Conservation (phyloP, 2,329 filamentous ascomycete species). For the Ophiostoma fasciatum region DNA sequence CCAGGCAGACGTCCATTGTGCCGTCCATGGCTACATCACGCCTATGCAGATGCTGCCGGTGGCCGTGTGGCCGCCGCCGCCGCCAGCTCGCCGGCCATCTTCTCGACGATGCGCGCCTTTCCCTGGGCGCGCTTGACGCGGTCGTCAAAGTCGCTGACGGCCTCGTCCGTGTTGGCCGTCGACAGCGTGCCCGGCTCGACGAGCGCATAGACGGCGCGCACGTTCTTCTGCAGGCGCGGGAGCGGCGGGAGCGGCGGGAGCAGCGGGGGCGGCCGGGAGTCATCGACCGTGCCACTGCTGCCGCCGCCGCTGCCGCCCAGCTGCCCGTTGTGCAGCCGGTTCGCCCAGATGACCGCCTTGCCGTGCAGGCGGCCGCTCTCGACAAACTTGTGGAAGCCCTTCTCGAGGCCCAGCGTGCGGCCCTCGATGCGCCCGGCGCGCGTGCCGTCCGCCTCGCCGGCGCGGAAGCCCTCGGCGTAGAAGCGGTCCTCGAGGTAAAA, state of each 20-base stretch:
- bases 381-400: conserved; percentile 84
- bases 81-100: conserved; percentile 35
- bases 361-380: conserved; percentile 68
- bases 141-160: conserved; percentile 84
- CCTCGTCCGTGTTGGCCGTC: conserved; percentile 73
- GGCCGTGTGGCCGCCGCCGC: neutral
- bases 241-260: conserved; percentile 37
- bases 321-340: too few relatives aligned
- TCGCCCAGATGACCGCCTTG: conserved; percentile 69
- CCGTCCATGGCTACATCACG: too few relatives aligned
- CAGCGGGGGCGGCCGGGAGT: conserved; percentile 1
- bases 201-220: conserved; percentile 59
- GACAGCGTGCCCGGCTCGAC: conserved; percentile 65
- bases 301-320: neutral
- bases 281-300: neutral
- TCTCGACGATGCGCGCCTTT: conserved; percentile 75
- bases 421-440: conserved; percentile 74
- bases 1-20: too few relatives aligned
- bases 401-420: conserved; percentile 77
- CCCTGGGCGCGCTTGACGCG: conserved; percentile 67
- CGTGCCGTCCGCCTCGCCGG: conserved; percentile 62
- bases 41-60: too few relatives aligned
- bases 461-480: conserved; percentile 67
- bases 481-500: conserved; percentile 52
- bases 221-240: conserved; percentile 58